Conservation (phyloP, 2,329 filamentous ascomycete genomes). For the Aspergillus pseudotamarii region DNA sequence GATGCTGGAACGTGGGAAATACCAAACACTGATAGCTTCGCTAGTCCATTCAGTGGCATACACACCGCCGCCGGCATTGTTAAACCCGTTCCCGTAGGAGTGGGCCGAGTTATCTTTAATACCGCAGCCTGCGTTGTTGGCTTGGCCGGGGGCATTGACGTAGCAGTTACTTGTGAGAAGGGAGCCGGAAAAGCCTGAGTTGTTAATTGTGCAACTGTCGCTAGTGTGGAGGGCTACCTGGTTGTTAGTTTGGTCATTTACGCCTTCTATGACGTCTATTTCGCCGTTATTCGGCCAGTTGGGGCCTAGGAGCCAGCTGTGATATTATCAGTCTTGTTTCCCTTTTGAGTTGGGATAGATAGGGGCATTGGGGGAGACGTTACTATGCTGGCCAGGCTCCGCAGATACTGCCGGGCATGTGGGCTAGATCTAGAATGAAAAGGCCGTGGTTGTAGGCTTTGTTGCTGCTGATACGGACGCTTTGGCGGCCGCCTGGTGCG, state of each 20-base stretch:
- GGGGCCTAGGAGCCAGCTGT: conserved; percentile 61
- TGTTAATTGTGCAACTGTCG: conserved; percentile 60
- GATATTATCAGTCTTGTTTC: conserved; percentile 1
- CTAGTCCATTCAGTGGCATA: conserved; percentile 79
- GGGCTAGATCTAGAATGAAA: conserved; percentile 70
- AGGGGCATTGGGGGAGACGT: neutral
- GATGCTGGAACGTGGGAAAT: conserved; percentile 71
- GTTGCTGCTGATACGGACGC: conserved; percentile 71
- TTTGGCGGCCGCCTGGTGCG: conserved; percentile 65
- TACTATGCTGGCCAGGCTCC: conserved; percentile 74
- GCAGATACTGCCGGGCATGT: conserved; percentile 73
- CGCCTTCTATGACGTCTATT: conserved; percentile 80
- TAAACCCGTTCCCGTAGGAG: conserved; percentile 72
- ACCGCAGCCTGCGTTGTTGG: conserved; percentile 61
- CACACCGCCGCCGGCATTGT: conserved; percentile 67
- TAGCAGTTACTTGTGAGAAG: conserved; percentile 61
- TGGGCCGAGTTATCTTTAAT: conserved; percentile 52
- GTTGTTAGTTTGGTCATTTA: conserved; percentile 64
- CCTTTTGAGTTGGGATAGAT: neutral
- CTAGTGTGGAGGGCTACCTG: conserved; percentile 70
- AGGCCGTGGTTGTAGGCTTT: conserved; percentile 66
- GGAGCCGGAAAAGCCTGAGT: conserved; percentile 51
- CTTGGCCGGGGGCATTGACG: conserved; percentile 46
- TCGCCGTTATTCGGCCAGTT: conserved; percentile 72
- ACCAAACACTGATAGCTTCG: conserved; percentile 74